Percentiles rank a stretch among this genome's conserved stretches.
Evolutionary conservation across 805 yeast genomes (phyloP).

Genomic region (Brettanomyces nanus): DNA sequence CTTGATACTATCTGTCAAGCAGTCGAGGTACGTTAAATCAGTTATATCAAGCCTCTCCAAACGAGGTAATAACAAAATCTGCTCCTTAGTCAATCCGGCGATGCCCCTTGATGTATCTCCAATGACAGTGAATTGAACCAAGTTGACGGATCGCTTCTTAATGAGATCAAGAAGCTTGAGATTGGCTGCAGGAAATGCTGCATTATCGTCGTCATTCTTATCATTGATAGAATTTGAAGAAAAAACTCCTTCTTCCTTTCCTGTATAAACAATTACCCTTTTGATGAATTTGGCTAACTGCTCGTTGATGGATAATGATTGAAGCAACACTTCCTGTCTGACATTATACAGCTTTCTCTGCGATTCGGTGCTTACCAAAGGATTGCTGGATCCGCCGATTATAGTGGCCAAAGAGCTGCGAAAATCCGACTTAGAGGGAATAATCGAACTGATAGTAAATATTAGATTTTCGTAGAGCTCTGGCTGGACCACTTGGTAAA

Average conservation of each 20-base stretch:
- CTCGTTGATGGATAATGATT: constrained; percentile 28
- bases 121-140: constrained; percentile 4
- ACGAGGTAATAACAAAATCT: constrained; percentile 3
- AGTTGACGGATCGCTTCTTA: constrained; percentile 8
- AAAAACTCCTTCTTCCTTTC: background rate
- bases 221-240: background rate
- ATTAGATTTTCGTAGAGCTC: constrained; percentile 31
- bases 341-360: constrained; percentile 29
- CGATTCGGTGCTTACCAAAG: constrained; percentile 27
- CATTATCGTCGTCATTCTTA: background rate
- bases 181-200: background rate
- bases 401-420: constrained; percentile 30
- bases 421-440: constrained; percentile 23
- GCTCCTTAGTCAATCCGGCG: constrained; percentile 1
- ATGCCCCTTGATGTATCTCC: background rate
- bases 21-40: constrained; percentile 5
- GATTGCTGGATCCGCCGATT: constrained; percentile 29
- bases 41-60: constrained; percentile 8
- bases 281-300: constrained; percentile 27
- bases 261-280: constrained; percentile 25
- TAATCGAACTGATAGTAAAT: constrained; percentile 27
- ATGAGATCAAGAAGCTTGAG: constrained; percentile 5
- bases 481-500: constrained; percentile 24
- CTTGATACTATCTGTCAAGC: background rate
- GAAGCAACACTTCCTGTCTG: constrained; percentile 33